Conservation (phyloP, 768 basidiomycete species). For the Trichaptum fuscoviolaceum region DNA sequence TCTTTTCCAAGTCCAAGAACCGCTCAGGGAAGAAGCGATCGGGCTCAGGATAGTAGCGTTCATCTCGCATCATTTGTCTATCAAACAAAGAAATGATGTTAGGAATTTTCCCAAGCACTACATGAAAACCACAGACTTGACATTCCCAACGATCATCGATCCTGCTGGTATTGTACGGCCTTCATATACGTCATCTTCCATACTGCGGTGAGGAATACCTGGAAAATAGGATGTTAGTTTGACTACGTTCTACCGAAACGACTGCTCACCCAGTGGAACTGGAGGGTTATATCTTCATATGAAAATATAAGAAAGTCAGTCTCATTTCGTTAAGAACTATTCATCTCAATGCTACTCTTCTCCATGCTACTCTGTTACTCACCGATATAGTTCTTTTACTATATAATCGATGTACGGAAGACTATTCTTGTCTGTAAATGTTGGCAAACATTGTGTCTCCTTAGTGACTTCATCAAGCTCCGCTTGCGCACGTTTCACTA, state of each 20-base stretch:
- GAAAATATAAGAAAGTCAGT: background rate
- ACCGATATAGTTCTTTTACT: constrained; percentile 50
- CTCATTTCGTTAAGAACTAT: no score
- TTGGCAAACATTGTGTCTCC: constrained; percentile 52
- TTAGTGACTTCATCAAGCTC: constrained; percentile 57
- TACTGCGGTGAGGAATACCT: constrained; percentile 63
- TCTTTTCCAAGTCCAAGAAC: constrained; percentile 27
- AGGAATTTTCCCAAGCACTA: background rate
- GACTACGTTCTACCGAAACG: background rate
- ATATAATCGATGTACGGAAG: constrained; percentile 59
- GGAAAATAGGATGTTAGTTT: background rate
- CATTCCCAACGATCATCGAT: constrained; percentile 59
- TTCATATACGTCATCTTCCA: constrained; percentile 60
- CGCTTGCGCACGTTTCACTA: constrained; percentile 50
- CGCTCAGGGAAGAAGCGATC: constrained; percentile 50
- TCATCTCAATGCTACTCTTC: background rate
- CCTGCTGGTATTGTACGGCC: constrained; percentile 59
- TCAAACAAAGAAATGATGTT: constrained; percentile 6
- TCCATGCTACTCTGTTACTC: constrained; percentile 30
- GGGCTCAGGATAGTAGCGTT: constrained; percentile 44
- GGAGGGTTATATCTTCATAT: background rate
- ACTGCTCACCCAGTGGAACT: background rate
- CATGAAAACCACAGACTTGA: constrained; percentile 37
- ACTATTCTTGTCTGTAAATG: constrained; percentile 45
- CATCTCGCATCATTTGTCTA: constrained; percentile 46